Percentiles rank a stretch among this genome's conserved stretches.
Conservation (phyloP, 176 grass and related monocot species). For the barley (Hordeum vulgare) region DNA sequence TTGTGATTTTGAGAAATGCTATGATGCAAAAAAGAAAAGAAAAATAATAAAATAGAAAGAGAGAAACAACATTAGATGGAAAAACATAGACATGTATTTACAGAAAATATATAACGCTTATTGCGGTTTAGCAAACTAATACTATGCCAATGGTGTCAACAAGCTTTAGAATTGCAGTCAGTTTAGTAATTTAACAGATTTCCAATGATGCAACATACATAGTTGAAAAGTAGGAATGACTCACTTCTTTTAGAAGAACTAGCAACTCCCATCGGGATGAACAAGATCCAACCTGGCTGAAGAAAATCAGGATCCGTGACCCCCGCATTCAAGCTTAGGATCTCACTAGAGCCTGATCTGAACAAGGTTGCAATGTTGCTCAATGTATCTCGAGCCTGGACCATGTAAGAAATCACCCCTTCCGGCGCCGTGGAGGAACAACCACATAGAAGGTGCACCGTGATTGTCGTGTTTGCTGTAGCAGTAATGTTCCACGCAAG, state of each 20-base stretch:
- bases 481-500: conserved; percentile 24
- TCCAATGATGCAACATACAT: neutral
- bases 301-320: conserved; percentile 27
- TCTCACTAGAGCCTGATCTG: conserved; percentile 19
- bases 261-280: conserved; percentile 43
- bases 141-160: neutral
- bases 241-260: conserved; percentile 39
- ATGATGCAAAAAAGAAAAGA: neutral
- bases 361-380: conserved; percentile 31
- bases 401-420: conserved; percentile 40
- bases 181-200: neutral
- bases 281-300: conserved; percentile 28
- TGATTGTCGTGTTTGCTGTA: rapidly evolving
- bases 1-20: neutral
- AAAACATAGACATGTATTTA: neutral
- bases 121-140: neutral
- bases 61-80: neutral
- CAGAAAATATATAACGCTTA: neutral
- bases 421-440: conserved; percentile 27
- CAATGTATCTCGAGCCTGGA: conserved; percentile 42
- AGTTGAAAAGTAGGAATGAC: neutral
- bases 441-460: conserved; percentile 33
- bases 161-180: neutral
- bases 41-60: neutral
- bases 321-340: conserved; percentile 36